Evolutionary conservation across 106 monocot species (phyloP), one percentile per base, ranked within the genome.

Genomic region (Iris macrosiphon): DNA sequence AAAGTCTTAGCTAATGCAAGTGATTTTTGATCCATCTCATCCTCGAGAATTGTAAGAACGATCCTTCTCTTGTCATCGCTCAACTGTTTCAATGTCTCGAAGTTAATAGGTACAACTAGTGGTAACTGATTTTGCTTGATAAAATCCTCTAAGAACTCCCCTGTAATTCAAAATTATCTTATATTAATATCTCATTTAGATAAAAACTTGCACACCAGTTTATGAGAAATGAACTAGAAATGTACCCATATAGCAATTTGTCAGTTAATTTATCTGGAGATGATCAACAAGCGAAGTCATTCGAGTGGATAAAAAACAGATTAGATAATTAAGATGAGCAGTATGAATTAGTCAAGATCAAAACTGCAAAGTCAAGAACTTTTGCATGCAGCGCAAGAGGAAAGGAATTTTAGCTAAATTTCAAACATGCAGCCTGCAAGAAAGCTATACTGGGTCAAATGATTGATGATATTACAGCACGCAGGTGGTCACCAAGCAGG

Each of bases 121-220:
- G 96, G 89, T 47, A 96, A 62, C 63, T 68, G 79, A 46, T 79
- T 85, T 68, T 96, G 90, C 52, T 52, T 60, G 34, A 96, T 80
- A 69, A 77, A 96, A 50, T 96, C 96, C 52, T 90, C 89, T 73
- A 90, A 72, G 64, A 87, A 96, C 26, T 65, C 52, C 21, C 85
- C 95, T 96, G 64, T 40, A 73, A 31, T 61, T 57, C 32, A 53
- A n/a, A 40, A 27, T 39, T 45, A 57, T 20, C 14, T 55, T 14
- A 31, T 40, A 31, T 40, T 26, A 26, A 7, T 50, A 8, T 26
- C 15, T 26, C 26, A 1, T 55, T 1, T 6, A 26, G 35, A 41
- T 7, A 1, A 49, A 27, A 49, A 49, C 24, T 49, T 27, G 0
- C 26, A n/a, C n/a, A n/a, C n/a, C n/a, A n/a, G n/a, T n/a, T n/a